Conservation (phyloP, 208 protist species). For the Naegleria lovaniensis region DNA sequence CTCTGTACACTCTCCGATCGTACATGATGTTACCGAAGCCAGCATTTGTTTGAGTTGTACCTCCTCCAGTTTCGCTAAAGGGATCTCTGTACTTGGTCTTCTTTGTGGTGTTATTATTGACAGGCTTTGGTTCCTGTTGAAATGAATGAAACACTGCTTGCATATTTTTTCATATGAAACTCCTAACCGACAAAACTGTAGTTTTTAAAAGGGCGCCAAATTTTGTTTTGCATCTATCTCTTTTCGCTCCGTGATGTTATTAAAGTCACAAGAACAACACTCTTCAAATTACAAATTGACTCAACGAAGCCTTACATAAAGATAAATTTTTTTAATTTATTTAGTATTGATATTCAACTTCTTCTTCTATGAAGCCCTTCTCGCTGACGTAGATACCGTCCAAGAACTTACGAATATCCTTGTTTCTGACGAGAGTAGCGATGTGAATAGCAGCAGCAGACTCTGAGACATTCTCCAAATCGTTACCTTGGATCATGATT, state of each 20-base stretch:
- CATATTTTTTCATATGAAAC: not conserved
- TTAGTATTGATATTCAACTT: not conserved
- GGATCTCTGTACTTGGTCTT: conserved; percentile 19
- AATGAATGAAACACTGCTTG: conserved; percentile 15
- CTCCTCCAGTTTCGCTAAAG: not conserved
- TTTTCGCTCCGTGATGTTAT: no score
- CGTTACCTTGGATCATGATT: conserved; percentile 90
- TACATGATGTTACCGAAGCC: conserved; percentile 79
- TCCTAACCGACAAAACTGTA: not conserved
- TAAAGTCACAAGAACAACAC: no score
- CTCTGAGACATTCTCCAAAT: conserved; percentile 78
- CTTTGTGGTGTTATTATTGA: not conserved
- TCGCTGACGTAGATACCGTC: conserved; percentile 98
- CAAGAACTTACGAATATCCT: conserved; percentile 99
- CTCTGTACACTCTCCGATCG: conserved; percentile 83
- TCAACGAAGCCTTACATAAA: not conserved
- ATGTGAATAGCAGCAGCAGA: conserved; percentile 88
- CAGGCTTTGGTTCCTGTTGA: not conserved
- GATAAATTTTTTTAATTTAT: conserved; percentile 15
- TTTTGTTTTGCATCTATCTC: no score
- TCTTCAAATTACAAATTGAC: no score
- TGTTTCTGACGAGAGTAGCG: conserved; percentile 87
- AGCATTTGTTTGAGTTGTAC: not conserved
- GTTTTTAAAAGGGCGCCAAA: not conserved
- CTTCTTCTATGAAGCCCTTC: conserved; percentile 69